phyloP scores from a whole-genome alignment of 139 green algal genomes.

The Zygnema circumcarinatum region DNA sequence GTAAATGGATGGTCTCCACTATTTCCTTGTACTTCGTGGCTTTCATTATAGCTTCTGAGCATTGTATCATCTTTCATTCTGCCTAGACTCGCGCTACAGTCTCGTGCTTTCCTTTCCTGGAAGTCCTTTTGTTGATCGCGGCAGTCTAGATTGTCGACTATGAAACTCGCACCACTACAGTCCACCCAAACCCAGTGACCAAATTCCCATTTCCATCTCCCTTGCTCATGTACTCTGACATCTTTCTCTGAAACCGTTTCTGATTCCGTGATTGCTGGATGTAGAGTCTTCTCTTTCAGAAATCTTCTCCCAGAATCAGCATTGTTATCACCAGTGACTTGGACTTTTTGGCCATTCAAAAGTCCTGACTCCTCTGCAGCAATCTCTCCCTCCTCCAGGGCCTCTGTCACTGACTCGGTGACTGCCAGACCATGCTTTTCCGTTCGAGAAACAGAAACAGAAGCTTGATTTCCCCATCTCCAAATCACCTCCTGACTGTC shows the following conservation, averaged over 20 bases:
- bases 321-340: background rate
- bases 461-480: background rate
- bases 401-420: background rate
- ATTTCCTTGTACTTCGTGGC: background rate
- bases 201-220: background rate
- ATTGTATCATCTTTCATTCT: background rate
- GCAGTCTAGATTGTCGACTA: background rate
- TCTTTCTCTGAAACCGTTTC: too few species aligned
- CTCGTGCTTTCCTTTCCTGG: background rate
- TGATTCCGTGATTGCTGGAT: too few species aligned
- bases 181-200: background rate
- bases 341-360: background rate
- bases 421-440: background rate
- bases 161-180: background rate
- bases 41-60: background rate
- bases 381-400: background rate
- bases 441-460: background rate
- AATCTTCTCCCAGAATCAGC: too few species aligned
- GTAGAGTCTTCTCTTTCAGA: background rate
- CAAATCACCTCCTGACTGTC: background rate
- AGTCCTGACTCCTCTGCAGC: background rate
- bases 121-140: background rate
- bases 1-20: background rate
- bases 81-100: background rate
- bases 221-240: too few species aligned